Evolutionary conservation across 371 early-diverging fungal species (phyloP).

Genomic region (Umbelopsis sp.): DNA sequence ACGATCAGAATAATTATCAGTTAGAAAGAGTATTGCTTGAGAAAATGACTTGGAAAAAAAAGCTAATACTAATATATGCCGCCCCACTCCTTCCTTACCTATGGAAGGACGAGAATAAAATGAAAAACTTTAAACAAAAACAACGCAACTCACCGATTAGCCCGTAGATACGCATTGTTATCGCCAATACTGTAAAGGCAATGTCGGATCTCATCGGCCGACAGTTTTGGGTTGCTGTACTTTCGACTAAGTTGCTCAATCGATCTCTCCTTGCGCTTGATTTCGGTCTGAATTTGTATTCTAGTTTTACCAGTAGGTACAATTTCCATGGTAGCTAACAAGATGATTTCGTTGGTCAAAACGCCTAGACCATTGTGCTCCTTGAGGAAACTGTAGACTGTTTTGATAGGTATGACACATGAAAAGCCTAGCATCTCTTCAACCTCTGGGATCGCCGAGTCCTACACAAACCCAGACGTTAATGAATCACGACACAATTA

Average conservation of each 20-base stretch:
- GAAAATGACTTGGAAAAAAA: too few species aligned
- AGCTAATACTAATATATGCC: too few species aligned
- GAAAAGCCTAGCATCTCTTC: slow-evolving; percentile 81
- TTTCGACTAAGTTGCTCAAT: slow-evolving; percentile 81
- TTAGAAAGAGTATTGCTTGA: too few species aligned
- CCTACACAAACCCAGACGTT: slow-evolving; percentile 44
- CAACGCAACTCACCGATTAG: slow-evolving; percentile 57
- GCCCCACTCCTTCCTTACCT: slow-evolving; percentile 20
- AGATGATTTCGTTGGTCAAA: slow-evolving; percentile 81
- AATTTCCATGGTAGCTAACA: slow-evolving; percentile 90
- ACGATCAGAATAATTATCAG: too few species aligned
- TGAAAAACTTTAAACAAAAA: too few species aligned
- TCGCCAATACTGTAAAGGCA: slow-evolving; percentile 95
- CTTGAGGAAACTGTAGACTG: slow-evolving; percentile 80
- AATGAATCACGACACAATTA: not conserved
- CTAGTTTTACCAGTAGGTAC: slow-evolving; percentile 79
- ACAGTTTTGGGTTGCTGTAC: slow-evolving; percentile 63
- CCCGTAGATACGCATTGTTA: slow-evolving; percentile 89
- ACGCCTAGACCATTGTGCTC: slow-evolving; percentile 66
- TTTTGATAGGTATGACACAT: slow-evolving; percentile 84
- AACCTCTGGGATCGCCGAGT: slow-evolving; percentile 89
- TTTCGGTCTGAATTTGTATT: slow-evolving; percentile 78
- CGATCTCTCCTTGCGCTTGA: slow-evolving; percentile 86
- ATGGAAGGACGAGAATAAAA: too few species aligned
- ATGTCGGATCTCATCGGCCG: slow-evolving; percentile 76